Percentiles rank a stretch among this genome's conserved stretches.
phyloP scores from a whole-genome alignment of 768 basidiomycete genomes.

The Asterophora lycoperdoides region DNA sequence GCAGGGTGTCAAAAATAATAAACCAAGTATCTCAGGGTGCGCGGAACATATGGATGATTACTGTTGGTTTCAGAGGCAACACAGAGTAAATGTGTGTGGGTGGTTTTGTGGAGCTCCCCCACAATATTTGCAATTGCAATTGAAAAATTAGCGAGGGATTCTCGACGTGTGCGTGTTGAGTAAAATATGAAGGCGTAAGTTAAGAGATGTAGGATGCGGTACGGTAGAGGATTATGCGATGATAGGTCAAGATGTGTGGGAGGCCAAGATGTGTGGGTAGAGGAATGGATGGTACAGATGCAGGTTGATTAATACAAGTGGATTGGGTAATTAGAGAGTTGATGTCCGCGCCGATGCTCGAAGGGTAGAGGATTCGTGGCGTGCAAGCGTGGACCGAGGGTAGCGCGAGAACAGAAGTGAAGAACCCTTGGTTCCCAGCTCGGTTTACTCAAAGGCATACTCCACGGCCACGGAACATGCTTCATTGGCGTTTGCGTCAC shows the following conservation, averaged over 20 bases:
- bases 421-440: slow-evolving; percentile 1
- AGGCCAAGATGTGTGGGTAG: not conserved
- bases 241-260: slow-evolving; percentile 6
- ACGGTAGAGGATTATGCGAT: slow-evolving; percentile 14
- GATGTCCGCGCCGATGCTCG: slow-evolving; percentile 10
- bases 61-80: slow-evolving; percentile 8
- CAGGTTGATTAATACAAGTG: slow-evolving; percentile 16
- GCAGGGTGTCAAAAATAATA: slow-evolving; percentile 6
- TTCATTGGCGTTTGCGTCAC: slow-evolving; percentile 48
- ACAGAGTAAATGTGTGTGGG: not conserved
- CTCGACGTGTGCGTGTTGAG: not conserved
- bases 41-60: slow-evolving; percentile 2
- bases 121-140: too few species aligned
- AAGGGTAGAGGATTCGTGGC: slow-evolving; percentile 6
- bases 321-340: slow-evolving; percentile 13
- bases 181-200: slow-evolving; percentile 13
- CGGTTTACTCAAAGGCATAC: slow-evolving; percentile 57
- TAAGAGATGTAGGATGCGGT: slow-evolving; percentile 9
- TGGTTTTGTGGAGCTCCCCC: not conserved
- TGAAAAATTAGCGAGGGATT: slow-evolving; percentile 1
- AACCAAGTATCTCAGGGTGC: slow-evolving; percentile 3
- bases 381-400: slow-evolving; percentile 1
- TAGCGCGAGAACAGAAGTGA: slow-evolving; percentile 6
- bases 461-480: slow-evolving; percentile 72
- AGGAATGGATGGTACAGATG: slow-evolving; percentile 12